Evolutionary conservation across 208 protist species (phyloP), one percentile per base, ranked within the genome.

Genomic region (Angomonas desouzai): DNA sequence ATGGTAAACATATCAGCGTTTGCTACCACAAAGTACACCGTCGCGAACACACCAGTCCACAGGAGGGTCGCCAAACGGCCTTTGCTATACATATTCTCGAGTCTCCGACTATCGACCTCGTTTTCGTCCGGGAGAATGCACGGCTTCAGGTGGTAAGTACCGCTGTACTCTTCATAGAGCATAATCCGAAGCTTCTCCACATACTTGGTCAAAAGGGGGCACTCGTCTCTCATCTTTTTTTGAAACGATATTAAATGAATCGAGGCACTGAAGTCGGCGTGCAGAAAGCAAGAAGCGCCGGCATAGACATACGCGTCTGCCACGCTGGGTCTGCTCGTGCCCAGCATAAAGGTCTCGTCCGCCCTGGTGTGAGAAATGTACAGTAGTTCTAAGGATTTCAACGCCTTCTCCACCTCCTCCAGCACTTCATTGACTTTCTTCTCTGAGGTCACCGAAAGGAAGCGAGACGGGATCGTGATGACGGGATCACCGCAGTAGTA

Each of bases 161-260:
- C 76, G 59, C 73, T 82, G 58, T 91, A 89, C 7, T 90, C 81
- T 59, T 89, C 89, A 62, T 83, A 95, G 60, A 88, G 80, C 58
- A 79, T 66, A n/a, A 67, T 29, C n/a, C 82, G 81, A 32, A 95
- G 47, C 34, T 74, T 74, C 60, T 95, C 83, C n/a, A 83, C 77
- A 64, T 91, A 95, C 48, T 72, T 66, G 58, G 87, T 51, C 7
- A 95, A 69, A 7, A 45, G 64, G 18, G 86, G 76, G 66, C 79
- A 92, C 48, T 76, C 74, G 13, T 77, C 71, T 58, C 66, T 70
- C 18, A 91, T 58, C 10, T 51, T 32, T 22, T 72, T 71, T 72
- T 85, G 81, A 53, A 84, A 79, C 7, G 53, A 30, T 3, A 11
- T 61, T 28, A 49, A 28, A 13, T 66, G 29, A 18, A 36, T 38